Evolutionary conservation across 441 rosid species (phyloP).

Genomic region (Aquilaria agallochum): DNA sequence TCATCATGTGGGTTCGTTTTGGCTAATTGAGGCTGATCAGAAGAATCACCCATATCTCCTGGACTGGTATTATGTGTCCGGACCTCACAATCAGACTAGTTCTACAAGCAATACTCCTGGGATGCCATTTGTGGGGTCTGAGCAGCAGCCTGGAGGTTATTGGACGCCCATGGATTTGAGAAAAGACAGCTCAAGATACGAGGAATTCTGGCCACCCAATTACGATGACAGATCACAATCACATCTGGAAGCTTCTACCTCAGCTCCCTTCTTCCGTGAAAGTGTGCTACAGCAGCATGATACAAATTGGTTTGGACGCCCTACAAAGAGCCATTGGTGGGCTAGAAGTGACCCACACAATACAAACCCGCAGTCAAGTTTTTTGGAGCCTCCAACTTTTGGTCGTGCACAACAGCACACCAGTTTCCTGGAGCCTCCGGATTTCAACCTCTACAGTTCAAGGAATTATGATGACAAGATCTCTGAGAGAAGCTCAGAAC

Average conservation of each 20-base stretch:
- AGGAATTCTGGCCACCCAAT: conserved; percentile 31
- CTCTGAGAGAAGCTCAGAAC: conserved; percentile 60
- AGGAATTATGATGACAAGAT: conserved; percentile 32
- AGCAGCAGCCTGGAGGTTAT: conserved; percentile 36
- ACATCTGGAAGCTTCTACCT: conserved; percentile 64
- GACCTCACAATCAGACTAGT: conserved; percentile 29
- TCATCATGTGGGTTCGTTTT: conserved; percentile 48
- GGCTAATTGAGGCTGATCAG: conserved; percentile 71
- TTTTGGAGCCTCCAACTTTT: conserved; percentile 89
- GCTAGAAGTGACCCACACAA: conserved; percentile 42
- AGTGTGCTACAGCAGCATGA: conserved; percentile 65
- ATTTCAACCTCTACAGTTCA: conserved; percentile 38
- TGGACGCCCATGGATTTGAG: conserved; percentile 44
- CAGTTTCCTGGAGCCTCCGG: conserved; percentile 94
- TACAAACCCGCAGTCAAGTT: conserved; percentile 61
- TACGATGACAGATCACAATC: conserved; percentile 32
- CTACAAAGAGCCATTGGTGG: conserved; percentile 77
- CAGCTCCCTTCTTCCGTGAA: conserved; percentile 61
- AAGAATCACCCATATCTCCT: conserved; percentile 79
- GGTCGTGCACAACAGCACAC: conserved; percentile 40
- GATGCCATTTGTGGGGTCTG: conserved; percentile 20
- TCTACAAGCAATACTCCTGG: conserved; percentile 19
- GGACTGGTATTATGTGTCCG: conserved; percentile 81
- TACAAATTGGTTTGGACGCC: conserved; percentile 20
- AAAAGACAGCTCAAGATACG: conserved; percentile 29